These are phyloP conservation scores for Salisapilia sapeloensis DNA, from an alignment of 352 stramenopile genomes.

Conservation along the genomic window DNA sequence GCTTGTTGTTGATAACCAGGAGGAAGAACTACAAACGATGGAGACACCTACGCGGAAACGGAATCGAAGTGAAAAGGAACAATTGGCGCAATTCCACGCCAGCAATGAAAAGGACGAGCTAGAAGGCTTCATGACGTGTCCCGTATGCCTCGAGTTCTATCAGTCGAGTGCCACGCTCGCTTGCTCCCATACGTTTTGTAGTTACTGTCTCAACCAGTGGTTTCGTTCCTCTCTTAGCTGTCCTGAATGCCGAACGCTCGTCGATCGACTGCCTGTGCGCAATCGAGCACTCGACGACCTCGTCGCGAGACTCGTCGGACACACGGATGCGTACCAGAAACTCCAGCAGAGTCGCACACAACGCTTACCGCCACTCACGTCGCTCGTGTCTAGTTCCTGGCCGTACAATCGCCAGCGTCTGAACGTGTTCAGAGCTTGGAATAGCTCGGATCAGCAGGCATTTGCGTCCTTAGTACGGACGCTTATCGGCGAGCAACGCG, in stretches of 20 bases:
- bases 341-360: conserved; percentile 14
- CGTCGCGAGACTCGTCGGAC: conserved; percentile 41
- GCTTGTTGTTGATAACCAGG: no score
- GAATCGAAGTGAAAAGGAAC: conserved; percentile 4
- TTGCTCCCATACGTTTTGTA: conserved; percentile 77
- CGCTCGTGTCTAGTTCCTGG: conserved; percentile 1
- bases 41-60: conserved; percentile 7
- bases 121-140: conserved; percentile 60
- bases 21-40: conserved; percentile 11
- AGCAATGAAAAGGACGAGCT: conserved; percentile 15
- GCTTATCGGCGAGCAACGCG: conserved; percentile 47
- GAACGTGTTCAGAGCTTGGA: conserved; percentile 39
- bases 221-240: conserved; percentile 62
- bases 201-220: conserved; percentile 60
- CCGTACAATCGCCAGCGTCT: conserved; percentile 3
- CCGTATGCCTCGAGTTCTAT: conserved; percentile 73
- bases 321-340: conserved; percentile 35
- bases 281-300: conserved; percentile 74
- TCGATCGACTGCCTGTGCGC: conserved; percentile 50
- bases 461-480: conserved; percentile 22
- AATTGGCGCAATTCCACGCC: no score
- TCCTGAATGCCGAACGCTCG: conserved; percentile 46
- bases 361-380: conserved; percentile 3
- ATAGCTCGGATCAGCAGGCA: conserved; percentile 16
- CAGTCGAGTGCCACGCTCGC: conserved; percentile 54